A percentile compares a stretch with the other conserved stretches of the same genome.
Conservation (phyloP, 1,284 basidiomycete genomes). For the Cutaneotrichosporon sp. region DNA sequence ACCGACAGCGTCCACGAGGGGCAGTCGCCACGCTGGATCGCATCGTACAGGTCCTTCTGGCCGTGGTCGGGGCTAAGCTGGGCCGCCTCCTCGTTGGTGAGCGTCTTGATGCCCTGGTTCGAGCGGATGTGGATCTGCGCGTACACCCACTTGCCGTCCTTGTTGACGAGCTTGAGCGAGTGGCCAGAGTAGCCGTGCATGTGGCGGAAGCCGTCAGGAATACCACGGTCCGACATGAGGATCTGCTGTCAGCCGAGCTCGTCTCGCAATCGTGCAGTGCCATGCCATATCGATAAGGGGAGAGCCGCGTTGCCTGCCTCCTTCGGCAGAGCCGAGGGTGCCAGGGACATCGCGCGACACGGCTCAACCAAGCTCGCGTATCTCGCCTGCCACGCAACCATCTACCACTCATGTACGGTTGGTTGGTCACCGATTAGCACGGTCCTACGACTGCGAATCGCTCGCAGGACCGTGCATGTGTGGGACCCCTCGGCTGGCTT, state of each 20-base stretch:
- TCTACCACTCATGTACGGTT: too few species aligned
- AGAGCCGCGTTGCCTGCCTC: too few species aligned
- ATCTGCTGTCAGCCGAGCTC: constrained; percentile 15
- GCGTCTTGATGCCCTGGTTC: constrained; percentile 67
- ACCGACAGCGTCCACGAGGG: constrained; percentile 38
- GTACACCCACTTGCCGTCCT: constrained; percentile 74
- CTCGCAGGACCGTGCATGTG: too few species aligned
- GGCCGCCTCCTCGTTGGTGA: constrained; percentile 46
- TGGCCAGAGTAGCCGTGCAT: constrained; percentile 90
- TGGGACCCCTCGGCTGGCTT: too few species aligned
- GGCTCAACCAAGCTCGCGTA: too few species aligned
- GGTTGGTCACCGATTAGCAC: too few species aligned
- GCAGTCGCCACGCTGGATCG: constrained; percentile 68
- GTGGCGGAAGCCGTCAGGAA: constrained; percentile 64
- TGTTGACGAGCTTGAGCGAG: constrained; percentile 83
- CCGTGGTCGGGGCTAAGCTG: constrained; percentile 69
- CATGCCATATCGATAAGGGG: not conserved
- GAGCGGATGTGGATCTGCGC: constrained; percentile 72
- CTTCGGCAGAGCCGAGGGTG: too few species aligned
- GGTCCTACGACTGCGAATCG: too few species aligned
- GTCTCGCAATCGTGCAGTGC: not conserved
- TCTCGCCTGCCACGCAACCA: too few species aligned
- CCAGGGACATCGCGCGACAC: too few species aligned
- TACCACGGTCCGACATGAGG: constrained; percentile 67
- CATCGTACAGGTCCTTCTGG: constrained; percentile 64